Conservation (phyloP, 305 asterid species). For the Fraxinus greggii region DNA sequence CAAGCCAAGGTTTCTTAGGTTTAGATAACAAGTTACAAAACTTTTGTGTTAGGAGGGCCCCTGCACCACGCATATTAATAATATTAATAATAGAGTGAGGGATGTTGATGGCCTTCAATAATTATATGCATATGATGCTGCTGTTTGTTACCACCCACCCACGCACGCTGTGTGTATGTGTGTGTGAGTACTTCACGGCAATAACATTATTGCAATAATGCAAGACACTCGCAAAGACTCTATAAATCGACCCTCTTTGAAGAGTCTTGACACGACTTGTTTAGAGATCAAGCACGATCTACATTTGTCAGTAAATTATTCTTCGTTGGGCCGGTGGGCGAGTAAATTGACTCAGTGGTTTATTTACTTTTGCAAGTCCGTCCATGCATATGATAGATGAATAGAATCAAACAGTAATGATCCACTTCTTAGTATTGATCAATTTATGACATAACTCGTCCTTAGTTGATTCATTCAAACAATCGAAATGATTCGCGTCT, state of each 20-base stretch:
- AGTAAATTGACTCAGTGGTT: background rate
- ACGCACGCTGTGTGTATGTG: background rate
- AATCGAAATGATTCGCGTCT: background rate
- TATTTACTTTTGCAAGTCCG: background rate
- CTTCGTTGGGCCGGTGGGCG: background rate
- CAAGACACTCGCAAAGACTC: background rate
- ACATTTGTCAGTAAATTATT: background rate
- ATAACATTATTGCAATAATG: background rate
- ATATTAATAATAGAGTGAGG: background rate
- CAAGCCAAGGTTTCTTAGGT: background rate
- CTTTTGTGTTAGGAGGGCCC: background rate
- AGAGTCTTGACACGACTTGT: background rate
- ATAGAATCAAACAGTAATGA: background rate
- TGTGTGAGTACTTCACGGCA: background rate
- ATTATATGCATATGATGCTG: background rate
- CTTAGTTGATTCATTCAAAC: background rate
- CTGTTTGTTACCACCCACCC: background rate
- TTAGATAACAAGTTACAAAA: background rate
- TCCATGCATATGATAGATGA: background rate
- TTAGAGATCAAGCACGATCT: background rate
- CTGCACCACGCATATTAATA: background rate
- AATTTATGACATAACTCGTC: background rate
- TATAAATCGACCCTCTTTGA: background rate
- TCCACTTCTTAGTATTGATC: background rate
- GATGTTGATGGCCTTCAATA: background rate